Base-by-base conservation (phyloP, 1,139 yeast genomes). In the Nakaseomyces uthaithaninus region DNA sequence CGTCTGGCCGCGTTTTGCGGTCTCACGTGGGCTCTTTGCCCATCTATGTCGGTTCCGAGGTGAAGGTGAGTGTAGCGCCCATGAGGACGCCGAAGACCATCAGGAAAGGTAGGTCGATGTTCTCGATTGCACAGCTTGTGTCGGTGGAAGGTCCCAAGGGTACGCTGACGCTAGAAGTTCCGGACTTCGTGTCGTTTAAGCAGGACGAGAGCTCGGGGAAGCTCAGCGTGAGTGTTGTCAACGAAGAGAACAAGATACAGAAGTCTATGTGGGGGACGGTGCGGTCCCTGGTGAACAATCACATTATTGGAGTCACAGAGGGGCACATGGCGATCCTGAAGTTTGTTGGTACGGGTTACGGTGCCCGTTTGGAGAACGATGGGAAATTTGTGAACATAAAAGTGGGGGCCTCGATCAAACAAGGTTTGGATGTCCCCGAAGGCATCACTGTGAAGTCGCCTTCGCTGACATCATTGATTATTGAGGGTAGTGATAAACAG, bases 281-380 rank as follows among this genome's bases (percentile, higher is more conserved):
- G 37, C 75, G 98, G 57, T 74, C 94, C 0, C 69, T 81, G 45
- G 62, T 93, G 38, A 77, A 77, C 54, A 91, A 91, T 64, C 75
- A 82, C 53, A 71, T 91, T 28, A 69, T 75, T 37, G 99, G 99
- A 37, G 94, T 87, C 26, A 75, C 86, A 33, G 97, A 89, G 53
- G 97, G 97, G 11, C 97, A 91, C 60, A 67, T 87, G 49, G 77
- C 94, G 28, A 81, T 89, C 44, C 72, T 93, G 49, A 83, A 80
- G 63, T 82, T 93, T 52, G 95, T 87, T 19, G 99, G 99, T 51
- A 91, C 97, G 12, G 99, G 99, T 59, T 93, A 85, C 72, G 79
- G 97, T 64, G 95, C 94, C 3, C 68, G 74, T 28, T 65, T 71
- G 22, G 69, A 68, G 42, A 67, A 71, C 27, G 85, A 85, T 8